Evolutionary conservation across 352 stramenopile genomes (phyloP).

Genomic region (Globisporangium polare): DNA sequence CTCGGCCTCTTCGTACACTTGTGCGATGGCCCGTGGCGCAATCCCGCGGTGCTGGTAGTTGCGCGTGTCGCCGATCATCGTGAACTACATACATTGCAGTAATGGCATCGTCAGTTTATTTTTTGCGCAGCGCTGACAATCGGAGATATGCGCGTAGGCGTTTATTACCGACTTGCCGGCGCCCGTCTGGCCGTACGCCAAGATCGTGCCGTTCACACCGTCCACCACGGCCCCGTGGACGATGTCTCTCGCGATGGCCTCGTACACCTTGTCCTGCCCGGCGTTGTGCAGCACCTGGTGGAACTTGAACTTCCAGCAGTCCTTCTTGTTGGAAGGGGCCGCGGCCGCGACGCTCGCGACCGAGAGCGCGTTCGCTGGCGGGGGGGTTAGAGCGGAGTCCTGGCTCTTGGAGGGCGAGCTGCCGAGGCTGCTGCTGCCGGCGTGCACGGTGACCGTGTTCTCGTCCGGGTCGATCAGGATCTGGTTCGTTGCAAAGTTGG

Average conservation of each 20-base stretch:
- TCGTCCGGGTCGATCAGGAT: constrained; percentile 79
- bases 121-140: no score
- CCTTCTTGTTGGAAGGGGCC: constrained; percentile 68
- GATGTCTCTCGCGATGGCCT: constrained; percentile 85
- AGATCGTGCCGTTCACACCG: constrained; percentile 86
- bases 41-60: constrained; percentile 91
- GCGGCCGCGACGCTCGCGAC: constrained; percentile 13
- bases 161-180: constrained; percentile 73
- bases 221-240: constrained; percentile 86
- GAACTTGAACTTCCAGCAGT: constrained; percentile 89
- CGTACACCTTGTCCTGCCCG: constrained; percentile 88
- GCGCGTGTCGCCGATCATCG: constrained; percentile 89
- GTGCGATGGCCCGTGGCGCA: constrained; percentile 77
- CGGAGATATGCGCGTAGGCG: no score
- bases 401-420: constrained; percentile 29
- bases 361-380: background rate
- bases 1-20: constrained; percentile 89
- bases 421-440: constrained; percentile 15
- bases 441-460: constrained; percentile 62
- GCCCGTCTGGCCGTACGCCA: constrained; percentile 88
- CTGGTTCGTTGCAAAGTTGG: constrained; percentile 69
- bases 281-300: constrained; percentile 92
- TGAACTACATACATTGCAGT: no score
- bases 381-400: background rate
- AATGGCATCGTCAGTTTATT: no score